Evolutionary conservation across 352 stramenopile species (phyloP).

Genomic region (Phytophthora melonis): DNA sequence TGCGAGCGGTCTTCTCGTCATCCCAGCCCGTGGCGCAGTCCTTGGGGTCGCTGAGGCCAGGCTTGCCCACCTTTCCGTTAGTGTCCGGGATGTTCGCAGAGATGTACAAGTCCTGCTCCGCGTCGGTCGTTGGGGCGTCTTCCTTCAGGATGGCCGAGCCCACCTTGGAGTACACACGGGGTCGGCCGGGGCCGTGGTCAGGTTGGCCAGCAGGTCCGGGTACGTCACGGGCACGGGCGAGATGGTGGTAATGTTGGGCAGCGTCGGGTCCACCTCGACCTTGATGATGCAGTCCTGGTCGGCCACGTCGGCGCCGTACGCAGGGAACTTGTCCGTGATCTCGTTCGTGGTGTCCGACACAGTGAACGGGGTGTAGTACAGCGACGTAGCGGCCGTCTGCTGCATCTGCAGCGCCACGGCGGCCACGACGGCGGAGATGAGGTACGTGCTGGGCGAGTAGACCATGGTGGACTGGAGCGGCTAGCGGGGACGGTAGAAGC

Average conservation of each 20-base stretch:
- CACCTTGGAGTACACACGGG: constrained; percentile 35
- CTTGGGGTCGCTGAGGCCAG: constrained; percentile 7
- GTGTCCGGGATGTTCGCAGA: not conserved
- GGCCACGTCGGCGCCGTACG: constrained; percentile 13
- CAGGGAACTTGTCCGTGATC: constrained; percentile 22
- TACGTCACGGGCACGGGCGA: constrained; percentile 17
- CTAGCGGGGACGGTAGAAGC: not conserved
- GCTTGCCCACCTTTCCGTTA: not conserved
- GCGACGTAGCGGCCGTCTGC: constrained; percentile 17
- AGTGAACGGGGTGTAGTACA: constrained; percentile 30
- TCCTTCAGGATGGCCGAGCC: constrained; percentile 11
- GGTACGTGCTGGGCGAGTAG: constrained; percentile 35
- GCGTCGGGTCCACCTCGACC: constrained; percentile 30
- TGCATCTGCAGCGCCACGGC: constrained; percentile 35
- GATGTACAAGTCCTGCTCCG: not conserved
- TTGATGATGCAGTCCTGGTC: constrained; percentile 24
- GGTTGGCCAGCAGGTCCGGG: constrained; percentile 29
- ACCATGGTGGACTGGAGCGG: constrained; percentile 26
- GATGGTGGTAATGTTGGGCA: constrained; percentile 39
- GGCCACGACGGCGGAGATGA: constrained; percentile 36
- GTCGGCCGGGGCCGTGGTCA: constrained; percentile 17
- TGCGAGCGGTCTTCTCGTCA: constrained; percentile 14
- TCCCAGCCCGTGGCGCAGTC: constrained; percentile 45
- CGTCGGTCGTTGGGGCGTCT: not conserved
- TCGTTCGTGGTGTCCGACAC: constrained; percentile 12